Conservation (phyloP, 2,329 filamentous ascomycete species). For the Apiospora rasikravindrae region DNA sequence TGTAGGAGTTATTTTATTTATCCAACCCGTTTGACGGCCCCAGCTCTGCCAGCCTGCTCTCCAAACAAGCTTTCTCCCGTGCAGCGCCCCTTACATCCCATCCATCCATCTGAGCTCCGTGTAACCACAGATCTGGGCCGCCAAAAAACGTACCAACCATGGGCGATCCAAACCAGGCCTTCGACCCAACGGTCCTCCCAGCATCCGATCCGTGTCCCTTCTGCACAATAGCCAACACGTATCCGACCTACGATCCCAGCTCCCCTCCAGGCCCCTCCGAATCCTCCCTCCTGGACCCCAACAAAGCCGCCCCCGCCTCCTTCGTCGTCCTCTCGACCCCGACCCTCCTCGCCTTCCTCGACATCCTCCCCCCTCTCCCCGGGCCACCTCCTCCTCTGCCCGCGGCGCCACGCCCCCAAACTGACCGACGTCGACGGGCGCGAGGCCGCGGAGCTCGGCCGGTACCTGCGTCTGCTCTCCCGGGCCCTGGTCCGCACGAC, state of each 20-base stretch:
- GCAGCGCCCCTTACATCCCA: neutral
- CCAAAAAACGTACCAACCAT: constrained; percentile 15
- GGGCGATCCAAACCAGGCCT: constrained; percentile 28
- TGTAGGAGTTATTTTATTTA: neutral
- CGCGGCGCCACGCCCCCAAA: constrained; percentile 78
- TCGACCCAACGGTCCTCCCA: constrained; percentile 43
- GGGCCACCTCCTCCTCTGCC: constrained; percentile 84
- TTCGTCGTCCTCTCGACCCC: constrained; percentile 80
- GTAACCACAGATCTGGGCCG: neutral
- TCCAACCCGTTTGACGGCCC: neutral
- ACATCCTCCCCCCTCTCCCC: constrained; percentile 88
- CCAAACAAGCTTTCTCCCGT: neutral
- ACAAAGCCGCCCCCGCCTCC: constrained; percentile 44
- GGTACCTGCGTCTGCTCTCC: constrained; percentile 73
- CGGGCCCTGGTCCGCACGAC: constrained; percentile 71
- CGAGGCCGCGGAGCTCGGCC: constrained; percentile 71
- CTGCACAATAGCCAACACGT: constrained; percentile 61
- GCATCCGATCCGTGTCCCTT: constrained; percentile 60
- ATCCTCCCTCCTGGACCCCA: constrained; percentile 37
- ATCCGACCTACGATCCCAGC: constrained; percentile 46
- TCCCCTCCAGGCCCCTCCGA: constrained; percentile 29
- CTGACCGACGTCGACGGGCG: constrained; percentile 69
- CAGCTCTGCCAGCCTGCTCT: neutral
- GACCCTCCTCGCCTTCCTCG: constrained; percentile 83
- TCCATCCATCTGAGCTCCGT: neutral